These are phyloP conservation scores for Naganishia sp. DNA, from an alignment of 1,284 basidiomycete species.

Conservation along the genomic window DNA sequence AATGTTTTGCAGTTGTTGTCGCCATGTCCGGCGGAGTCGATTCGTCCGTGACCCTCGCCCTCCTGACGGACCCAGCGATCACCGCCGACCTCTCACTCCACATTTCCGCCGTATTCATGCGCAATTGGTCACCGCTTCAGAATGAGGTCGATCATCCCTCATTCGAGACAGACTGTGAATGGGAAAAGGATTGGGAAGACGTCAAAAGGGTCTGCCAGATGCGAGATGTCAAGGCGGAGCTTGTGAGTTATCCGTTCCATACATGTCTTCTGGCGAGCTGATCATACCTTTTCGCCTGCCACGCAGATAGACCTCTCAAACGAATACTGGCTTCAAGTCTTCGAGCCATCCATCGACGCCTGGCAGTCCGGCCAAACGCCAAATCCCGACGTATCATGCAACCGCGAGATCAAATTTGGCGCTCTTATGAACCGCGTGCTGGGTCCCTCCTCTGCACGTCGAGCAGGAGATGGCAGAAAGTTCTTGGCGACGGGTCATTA, in stretches of 20 bases:
- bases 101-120: conserved; percentile 87
- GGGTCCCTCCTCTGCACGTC: neutral
- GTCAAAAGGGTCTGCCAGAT: conserved; percentile 74
- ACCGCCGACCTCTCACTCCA: conserved; percentile 58
- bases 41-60: conserved; percentile 76
- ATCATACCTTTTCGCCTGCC: conserved; percentile 17
- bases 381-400: conserved; percentile 93
- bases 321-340: conserved; percentile 86
- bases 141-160: conserved; percentile 41
- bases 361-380: conserved; percentile 82
- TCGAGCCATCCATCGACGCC: conserved; percentile 72
- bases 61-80: conserved; percentile 63
- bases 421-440: conserved; percentile 71
- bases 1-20: conserved; percentile 66
- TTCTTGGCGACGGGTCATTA: conserved; percentile 71
- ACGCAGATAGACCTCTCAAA: conserved; percentile 75
- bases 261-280: neutral
- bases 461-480: neutral
- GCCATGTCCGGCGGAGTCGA: conserved; percentile 97
- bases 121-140: conserved; percentile 74
- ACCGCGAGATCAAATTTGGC: conserved; percentile 94
- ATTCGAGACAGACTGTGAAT: conserved; percentile 73
- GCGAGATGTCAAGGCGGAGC: conserved; percentile 66
- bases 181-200: conserved; percentile 93
- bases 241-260: conserved; percentile 58